These are phyloP conservation scores for Aspergillus melleus DNA, from an alignment of 2,329 filamentous ascomycete genomes.

Conservation along the genomic window DNA sequence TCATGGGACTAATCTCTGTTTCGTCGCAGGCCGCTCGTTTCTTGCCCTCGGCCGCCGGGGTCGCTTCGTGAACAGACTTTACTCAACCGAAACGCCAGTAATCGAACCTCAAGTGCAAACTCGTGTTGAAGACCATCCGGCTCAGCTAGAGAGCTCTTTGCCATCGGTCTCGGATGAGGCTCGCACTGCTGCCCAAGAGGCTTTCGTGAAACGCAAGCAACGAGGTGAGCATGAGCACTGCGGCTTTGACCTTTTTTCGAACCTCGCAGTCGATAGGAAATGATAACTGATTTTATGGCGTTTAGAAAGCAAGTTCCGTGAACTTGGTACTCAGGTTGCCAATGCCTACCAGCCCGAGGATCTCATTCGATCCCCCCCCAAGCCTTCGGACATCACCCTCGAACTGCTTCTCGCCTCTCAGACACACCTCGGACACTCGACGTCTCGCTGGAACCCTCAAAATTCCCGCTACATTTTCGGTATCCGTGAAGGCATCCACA, in stretches of 20 bases:
- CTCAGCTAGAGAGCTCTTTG: slow-evolving; percentile 15
- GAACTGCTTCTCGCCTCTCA: slow-evolving; percentile 88
- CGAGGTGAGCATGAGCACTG: slow-evolving; percentile 24
- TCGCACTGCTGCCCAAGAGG: slow-evolving; percentile 9
- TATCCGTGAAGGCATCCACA: slow-evolving; percentile 81
- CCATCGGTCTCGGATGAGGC: slow-evolving; percentile 3
- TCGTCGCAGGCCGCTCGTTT: slow-evolving; percentile 37
- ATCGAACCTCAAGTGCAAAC: slow-evolving; percentile 24
- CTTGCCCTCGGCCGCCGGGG: slow-evolving; percentile 33
- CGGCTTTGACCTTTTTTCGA: not conserved
- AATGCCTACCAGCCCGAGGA: slow-evolving; percentile 34
- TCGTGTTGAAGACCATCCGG: slow-evolving; percentile 10
- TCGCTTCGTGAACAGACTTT: slow-evolving; percentile 34
- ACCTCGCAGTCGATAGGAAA: too few species aligned
- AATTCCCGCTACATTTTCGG: slow-evolving; percentile 96
- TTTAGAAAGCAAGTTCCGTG: slow-evolving; percentile 33
- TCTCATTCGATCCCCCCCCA: slow-evolving; percentile 67
- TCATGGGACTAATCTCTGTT: slow-evolving; percentile 15
- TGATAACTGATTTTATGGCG: slow-evolving; percentile 3
- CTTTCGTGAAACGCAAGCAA: slow-evolving; percentile 16
- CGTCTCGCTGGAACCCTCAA: slow-evolving; percentile 87
- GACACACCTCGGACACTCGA: slow-evolving; percentile 86
- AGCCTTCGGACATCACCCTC: slow-evolving; percentile 77
- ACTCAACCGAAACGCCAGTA: slow-evolving; percentile 32
- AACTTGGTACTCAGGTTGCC: slow-evolving; percentile 31